phyloP scores from a whole-genome alignment of 345 rosid species.

The Salix udensis region DNA sequence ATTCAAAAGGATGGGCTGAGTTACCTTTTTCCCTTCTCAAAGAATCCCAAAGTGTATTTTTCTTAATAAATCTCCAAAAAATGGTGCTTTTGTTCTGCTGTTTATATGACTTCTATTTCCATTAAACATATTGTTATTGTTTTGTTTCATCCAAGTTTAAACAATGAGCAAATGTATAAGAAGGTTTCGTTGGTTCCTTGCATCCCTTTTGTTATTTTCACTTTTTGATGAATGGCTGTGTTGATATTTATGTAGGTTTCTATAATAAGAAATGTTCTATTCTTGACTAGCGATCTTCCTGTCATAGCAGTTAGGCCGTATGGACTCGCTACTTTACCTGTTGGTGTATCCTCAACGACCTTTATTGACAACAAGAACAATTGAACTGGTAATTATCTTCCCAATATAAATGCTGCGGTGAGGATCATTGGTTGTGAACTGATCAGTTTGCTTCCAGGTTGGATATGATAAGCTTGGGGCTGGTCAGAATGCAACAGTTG shows the following conservation, averaged over 20 bases:
- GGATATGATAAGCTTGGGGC: slow-evolving; percentile 98
- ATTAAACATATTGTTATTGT: background rate
- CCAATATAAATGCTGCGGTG: background rate
- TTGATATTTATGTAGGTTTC: background rate
- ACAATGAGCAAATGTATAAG: background rate
- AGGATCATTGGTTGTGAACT: slow-evolving; percentile 13
- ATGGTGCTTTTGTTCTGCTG: background rate
- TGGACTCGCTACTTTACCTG: slow-evolving; percentile 83
- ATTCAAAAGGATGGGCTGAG: background rate
- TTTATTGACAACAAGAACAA: slow-evolving; percentile 86
- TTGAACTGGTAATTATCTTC: slow-evolving; percentile 65
- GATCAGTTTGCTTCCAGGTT: slow-evolving; percentile 49
- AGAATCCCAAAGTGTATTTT: background rate
- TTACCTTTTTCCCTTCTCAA: background rate
- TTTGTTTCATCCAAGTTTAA: background rate
- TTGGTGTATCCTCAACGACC: slow-evolving; percentile 96
- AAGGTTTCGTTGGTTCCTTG: background rate
- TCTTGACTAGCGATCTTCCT: background rate
- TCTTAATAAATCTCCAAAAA: background rate
- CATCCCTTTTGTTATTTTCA: background rate
- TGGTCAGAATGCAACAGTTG: slow-evolving; percentile 98
- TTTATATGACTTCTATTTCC: background rate
- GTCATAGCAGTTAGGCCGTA: slow-evolving; percentile 56
- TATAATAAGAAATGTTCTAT: background rate
- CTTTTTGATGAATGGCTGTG: background rate